Evolutionary conservation across 225 moss, liverwort and hornwort species (phyloP).

Genomic region (Physcomitrium patens): DNA sequence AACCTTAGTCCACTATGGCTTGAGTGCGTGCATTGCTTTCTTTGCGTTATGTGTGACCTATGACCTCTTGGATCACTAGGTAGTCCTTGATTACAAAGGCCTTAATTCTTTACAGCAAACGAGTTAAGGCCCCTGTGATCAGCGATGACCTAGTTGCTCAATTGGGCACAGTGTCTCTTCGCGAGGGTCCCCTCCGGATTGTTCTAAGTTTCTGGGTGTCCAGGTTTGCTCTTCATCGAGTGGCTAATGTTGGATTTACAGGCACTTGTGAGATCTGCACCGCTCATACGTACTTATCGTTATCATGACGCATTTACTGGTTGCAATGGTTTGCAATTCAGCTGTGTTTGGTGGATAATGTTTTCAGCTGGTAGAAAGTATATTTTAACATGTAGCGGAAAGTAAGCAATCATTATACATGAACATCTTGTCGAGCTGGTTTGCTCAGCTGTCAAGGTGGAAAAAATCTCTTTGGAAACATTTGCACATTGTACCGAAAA

Average conservation of each 20-base stretch:
- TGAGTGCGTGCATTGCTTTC: constrained; percentile 66
- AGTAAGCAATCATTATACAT: constrained; percentile 17
- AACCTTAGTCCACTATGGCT: constrained; percentile 59
- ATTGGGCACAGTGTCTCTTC: constrained; percentile 49
- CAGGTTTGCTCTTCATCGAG: constrained; percentile 67
- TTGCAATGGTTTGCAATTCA: constrained; percentile 22
- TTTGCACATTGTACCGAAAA: constrained; percentile 15
- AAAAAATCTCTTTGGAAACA: neutral
- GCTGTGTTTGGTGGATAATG: constrained; percentile 24
- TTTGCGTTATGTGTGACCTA: constrained; percentile 59
- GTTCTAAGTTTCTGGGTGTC: constrained; percentile 65
- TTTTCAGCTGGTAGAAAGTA: constrained; percentile 11
- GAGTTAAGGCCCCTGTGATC: constrained; percentile 79
- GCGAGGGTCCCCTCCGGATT: constrained; percentile 57
- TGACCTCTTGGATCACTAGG: constrained; percentile 71
- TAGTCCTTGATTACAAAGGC: constrained; percentile 78
- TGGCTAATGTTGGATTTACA: constrained; percentile 35
- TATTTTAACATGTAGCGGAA: constrained; percentile 11
- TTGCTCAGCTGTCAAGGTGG: constrained; percentile 12
- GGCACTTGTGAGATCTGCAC: constrained; percentile 40
- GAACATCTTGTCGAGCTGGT: constrained; percentile 14
- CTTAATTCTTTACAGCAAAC: constrained; percentile 51
- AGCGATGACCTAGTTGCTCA: constrained; percentile 80
- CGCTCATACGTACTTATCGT: constrained; percentile 12
- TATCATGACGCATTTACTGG: constrained; percentile 21